These are phyloP conservation scores for Obelidium mucronatum DNA, from an alignment of 192 early-diverging fungal genomes.

Conservation along the genomic window DNA sequence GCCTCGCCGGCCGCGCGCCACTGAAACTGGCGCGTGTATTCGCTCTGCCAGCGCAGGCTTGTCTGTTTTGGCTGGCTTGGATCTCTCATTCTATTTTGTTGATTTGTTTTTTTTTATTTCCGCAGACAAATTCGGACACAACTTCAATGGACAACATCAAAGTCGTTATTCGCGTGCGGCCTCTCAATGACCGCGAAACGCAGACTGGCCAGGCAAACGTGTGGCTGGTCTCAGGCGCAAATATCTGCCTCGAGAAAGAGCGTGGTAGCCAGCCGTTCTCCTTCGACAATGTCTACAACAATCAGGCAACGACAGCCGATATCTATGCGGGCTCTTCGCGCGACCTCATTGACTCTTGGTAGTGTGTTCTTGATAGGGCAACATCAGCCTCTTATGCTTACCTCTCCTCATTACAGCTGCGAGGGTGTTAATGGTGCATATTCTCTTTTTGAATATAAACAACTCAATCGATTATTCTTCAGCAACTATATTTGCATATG, in stretches of 20 bases:
- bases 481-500: slow-evolving; percentile 98
- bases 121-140: background rate
- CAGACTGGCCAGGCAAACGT: background rate
- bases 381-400: background rate
- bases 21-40: slow-evolving; percentile 1
- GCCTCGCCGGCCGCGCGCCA: too few species aligned
- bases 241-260: too few species aligned
- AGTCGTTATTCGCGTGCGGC: slow-evolving; percentile 29
- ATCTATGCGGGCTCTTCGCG: background rate
- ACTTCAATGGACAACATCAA: slow-evolving; percentile 16
- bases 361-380: background rate
- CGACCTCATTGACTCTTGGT: slow-evolving; percentile 26
- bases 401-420: background rate
- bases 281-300: slow-evolving; percentile 11
- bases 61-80: background rate
- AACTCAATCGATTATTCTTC: too few species aligned
- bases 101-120: slow-evolving; percentile 9
- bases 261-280: background rate
- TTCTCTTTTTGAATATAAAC: background rate
- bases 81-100: background rate
- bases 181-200: slow-evolving; percentile 23
- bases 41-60: slow-evolving; percentile 2
- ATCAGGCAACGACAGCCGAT: background rate
- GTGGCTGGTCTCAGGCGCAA: background rate
- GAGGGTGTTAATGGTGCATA: slow-evolving; percentile 32